phyloP scores from a whole-genome alignment of 2,329 filamentous ascomycete species.

The Aureobasidium sp. region DNA sequence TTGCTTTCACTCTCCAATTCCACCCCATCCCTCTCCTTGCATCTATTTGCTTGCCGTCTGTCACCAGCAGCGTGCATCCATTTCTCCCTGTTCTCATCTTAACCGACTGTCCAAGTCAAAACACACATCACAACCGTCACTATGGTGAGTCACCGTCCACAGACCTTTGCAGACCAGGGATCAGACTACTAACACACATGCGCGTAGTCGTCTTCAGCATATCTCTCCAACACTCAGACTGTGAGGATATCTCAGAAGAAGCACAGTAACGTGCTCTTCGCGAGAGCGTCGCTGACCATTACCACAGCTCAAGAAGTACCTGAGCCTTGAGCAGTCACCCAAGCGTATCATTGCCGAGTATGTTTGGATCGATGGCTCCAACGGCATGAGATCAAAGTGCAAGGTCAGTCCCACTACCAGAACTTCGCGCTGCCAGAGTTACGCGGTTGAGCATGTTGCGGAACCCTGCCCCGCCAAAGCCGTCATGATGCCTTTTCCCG shows the following conservation, averaged over 20 bases:
- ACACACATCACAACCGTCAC: conserved; percentile 18
- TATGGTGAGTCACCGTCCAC: conserved; percentile 19
- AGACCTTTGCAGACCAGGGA: background rate
- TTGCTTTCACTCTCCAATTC: background rate
- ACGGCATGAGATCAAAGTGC: conserved; percentile 86
- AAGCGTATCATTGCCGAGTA: conserved; percentile 77
- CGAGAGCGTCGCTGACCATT: conserved; percentile 18
- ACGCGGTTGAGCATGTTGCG: background rate
- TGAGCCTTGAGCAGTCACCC: conserved; percentile 67
- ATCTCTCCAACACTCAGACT: conserved; percentile 43
- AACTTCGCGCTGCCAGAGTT: background rate
- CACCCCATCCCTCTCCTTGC: background rate
- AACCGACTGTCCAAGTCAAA: conserved; percentile 18
- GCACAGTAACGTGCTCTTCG: conserved; percentile 13
- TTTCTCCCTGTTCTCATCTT: conserved; percentile 8
- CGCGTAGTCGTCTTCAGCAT: conserved; percentile 33
- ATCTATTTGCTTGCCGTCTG: conserved; percentile 1
- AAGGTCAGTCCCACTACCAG: conserved; percentile 61
- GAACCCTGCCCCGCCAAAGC: background rate
- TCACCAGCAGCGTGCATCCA: conserved; percentile 2
- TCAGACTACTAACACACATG: conserved; percentile 9
- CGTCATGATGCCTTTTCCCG: background rate
- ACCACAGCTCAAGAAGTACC: conserved; percentile 79
- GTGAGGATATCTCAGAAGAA: conserved; percentile 31
- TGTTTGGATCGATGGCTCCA: conserved; percentile 84